Conservation (phyloP, 1,284 basidiomycete species). For the Blastosporella zonata region DNA sequence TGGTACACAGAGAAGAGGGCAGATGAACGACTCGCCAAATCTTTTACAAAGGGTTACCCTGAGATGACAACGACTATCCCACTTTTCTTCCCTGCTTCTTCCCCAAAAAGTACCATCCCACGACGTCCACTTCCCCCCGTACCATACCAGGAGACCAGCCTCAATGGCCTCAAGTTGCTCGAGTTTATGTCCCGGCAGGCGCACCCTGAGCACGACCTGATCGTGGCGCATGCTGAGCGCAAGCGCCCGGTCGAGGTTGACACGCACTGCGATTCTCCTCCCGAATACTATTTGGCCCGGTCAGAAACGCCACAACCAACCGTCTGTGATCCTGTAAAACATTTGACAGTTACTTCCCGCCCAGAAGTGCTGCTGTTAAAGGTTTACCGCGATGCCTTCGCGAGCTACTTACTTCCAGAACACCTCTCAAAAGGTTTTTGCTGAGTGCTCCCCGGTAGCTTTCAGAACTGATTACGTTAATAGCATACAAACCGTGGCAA, state of each 20-base stretch:
- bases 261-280: background rate
- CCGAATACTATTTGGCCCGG: background rate
- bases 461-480: background rate
- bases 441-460: background rate
- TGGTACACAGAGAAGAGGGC: too few species aligned
- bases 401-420: background rate
- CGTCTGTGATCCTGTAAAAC: background rate
- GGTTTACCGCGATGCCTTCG: background rate
- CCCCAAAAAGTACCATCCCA: background rate
- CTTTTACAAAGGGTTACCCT: too few species aligned
- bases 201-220: background rate
- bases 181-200: background rate
- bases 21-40: too few species aligned
- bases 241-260: background rate
- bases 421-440: background rate
- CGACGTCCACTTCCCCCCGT: background rate
- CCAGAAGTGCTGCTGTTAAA: background rate
- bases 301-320: background rate
- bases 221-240: background rate
- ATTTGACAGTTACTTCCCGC: background rate
- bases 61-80: too few species aligned
- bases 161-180: background rate
- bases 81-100: background rate
- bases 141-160: background rate
- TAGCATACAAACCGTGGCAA: background rate